These are phyloP conservation scores for Cyberlindnera xylosilytica DNA, from an alignment of 805 yeast species.

Conservation along the genomic window DNA sequence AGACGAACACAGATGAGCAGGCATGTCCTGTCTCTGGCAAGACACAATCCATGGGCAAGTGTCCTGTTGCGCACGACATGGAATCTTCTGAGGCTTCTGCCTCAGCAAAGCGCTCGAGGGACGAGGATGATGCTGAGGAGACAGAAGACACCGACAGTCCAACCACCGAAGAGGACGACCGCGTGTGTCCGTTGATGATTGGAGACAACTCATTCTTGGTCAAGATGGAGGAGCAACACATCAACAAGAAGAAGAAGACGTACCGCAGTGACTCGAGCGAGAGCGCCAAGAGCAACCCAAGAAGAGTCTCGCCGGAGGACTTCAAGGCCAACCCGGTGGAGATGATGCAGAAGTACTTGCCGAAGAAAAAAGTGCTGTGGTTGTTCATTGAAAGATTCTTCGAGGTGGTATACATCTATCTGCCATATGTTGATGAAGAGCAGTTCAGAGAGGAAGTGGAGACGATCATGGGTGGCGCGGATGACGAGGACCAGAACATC, in stretches of 20 bases:
- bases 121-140: slow-evolving; percentile 4
- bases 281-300: slow-evolving; percentile 7
- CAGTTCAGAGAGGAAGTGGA: slow-evolving; percentile 42
- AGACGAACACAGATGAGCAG: slow-evolving; percentile 6
- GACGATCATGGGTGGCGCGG: slow-evolving; percentile 41
- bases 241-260: slow-evolving; percentile 10
- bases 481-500: slow-evolving; percentile 29
- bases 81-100: neutral
- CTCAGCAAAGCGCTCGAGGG: slow-evolving; percentile 1
- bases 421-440: slow-evolving; percentile 65
- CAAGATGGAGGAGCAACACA: neutral
- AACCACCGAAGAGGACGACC: slow-evolving; percentile 27
- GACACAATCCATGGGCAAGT: slow-evolving; percentile 14
- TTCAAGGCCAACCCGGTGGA: slow-evolving; percentile 28
- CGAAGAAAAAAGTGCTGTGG: slow-evolving; percentile 54
- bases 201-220: slow-evolving; percentile 35
- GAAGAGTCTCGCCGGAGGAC: slow-evolving; percentile 19
- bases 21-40: slow-evolving; percentile 24
- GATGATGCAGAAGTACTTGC: slow-evolving; percentile 44
- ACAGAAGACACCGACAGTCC: slow-evolving; percentile 5
- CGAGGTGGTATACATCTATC: slow-evolving; percentile 53
- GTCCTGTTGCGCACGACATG: slow-evolving; percentile 25
- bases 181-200: slow-evolving; percentile 44
- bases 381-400: slow-evolving; percentile 57
- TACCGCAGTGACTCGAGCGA: slow-evolving; percentile 18